These are phyloP conservation scores for Eucalyptus victrix DNA, from an alignment of 345 rosid species.

Conservation along the genomic window DNA sequence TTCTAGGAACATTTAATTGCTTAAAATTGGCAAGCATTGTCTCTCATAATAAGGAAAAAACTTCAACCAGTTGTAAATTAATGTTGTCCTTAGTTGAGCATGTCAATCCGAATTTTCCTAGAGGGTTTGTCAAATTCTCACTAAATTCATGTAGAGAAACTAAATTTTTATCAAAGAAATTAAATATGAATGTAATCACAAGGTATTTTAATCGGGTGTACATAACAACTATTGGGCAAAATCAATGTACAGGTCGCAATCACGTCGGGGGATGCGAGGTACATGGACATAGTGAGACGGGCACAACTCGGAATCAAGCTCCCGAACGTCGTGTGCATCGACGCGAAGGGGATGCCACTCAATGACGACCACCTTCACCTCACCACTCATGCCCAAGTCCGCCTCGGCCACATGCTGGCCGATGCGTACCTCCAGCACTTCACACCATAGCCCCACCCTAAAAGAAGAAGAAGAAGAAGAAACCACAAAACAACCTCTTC, in stretches of 20 bases:
- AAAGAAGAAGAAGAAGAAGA: too few relatives aligned
- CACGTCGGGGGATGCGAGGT: constrained; percentile 48
- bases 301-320: constrained; percentile 52
- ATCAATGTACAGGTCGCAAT: constrained; percentile 50
- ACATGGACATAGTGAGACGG: constrained; percentile 60
- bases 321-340: constrained; percentile 54
- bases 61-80: fast-evolving
- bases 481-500: too few relatives aligned
- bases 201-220: not conserved
- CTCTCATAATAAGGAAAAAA: not conserved
- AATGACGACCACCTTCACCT: constrained; percentile 69
- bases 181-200: too few relatives aligned
- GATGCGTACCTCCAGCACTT: constrained; percentile 42
- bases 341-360: constrained; percentile 64
- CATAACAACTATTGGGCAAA: not conserved
- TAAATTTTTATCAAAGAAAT: too few relatives aligned
- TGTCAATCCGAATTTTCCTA: not conserved
- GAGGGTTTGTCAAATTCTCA: fast-evolving
- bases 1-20: fast-evolving
- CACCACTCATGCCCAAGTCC: constrained; percentile 56
- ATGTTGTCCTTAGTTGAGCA: not conserved
- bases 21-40: not conserved
- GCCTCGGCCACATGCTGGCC: constrained; percentile 66
- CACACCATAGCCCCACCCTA: not conserved
- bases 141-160: too few relatives aligned